Conservation (phyloP, 306 rosid genomes). For the Vigna trinervia region DNA sequence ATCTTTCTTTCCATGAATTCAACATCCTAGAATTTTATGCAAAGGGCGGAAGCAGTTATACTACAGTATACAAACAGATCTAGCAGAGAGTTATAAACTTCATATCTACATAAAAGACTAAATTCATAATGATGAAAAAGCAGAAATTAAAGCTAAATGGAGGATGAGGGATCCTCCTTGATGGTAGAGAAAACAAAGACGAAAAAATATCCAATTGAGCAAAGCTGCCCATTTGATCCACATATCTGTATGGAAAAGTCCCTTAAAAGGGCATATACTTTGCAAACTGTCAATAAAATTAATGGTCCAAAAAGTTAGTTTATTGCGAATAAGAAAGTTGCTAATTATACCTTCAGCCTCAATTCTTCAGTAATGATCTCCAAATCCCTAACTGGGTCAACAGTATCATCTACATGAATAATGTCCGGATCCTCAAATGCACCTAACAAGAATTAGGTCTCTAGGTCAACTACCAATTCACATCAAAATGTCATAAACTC, state of each 20-base stretch:
- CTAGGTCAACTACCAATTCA: conserved; percentile 17
- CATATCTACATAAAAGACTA: not conserved
- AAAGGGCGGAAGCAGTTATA: conserved; percentile 27
- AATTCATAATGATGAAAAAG: conserved; percentile 8
- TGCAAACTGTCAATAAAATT: conserved; percentile 10
- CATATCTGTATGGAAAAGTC: not conserved
- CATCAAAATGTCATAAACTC: conserved; percentile 5
- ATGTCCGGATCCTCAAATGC: conserved; percentile 98
- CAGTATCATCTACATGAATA: conserved; percentile 90
- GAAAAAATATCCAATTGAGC: not conserved
- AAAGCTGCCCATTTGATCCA: conserved; percentile 6
- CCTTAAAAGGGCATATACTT: not conserved
- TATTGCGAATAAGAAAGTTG: conserved; percentile 12
- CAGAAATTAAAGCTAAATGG: conserved; percentile 26
- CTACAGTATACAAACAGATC: conserved; percentile 30
- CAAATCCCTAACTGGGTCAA: conserved; percentile 98
- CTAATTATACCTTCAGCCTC: conserved; percentile 73
- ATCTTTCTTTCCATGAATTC: conserved; percentile 83
- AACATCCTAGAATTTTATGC: conserved; percentile 62
- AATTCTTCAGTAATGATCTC: conserved; percentile 86
- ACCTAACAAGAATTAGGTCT: conserved; percentile 56
- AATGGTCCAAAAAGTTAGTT: not conserved
- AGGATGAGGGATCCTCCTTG: conserved; percentile 16
- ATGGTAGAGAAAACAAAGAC: not conserved
- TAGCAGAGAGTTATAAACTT: not conserved